Base-by-base conservation (phyloP, 2,329 filamentous ascomycete genomes). In the Colletotrichum euphorbiae region DNA sequence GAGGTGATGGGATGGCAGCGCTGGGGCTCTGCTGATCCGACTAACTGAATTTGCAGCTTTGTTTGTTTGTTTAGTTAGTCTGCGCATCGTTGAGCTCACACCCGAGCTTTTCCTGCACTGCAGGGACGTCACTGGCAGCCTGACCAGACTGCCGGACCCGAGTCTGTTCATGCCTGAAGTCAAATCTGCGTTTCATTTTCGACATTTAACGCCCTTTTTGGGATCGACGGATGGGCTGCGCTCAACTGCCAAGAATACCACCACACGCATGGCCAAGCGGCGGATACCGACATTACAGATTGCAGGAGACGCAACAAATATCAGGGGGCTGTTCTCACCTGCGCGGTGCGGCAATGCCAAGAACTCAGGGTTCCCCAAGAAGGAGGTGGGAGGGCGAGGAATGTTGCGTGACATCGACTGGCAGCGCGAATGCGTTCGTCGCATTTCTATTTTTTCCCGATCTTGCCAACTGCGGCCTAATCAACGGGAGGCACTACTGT, bases 311-410 rank as follows among this genome's bases (percentile, higher is more conserved):
- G 28, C 46, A 50, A 52, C 52, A 51, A 28, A 59, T 63, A 43
- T 67, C 64, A 67, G 64, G 58, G 59, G 57, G n/a, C 28, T 24
- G 45, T 50, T 36, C 59, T 60, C 62, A 66, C 46, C 66, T 59
- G 13, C 40, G 17, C 50, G 54, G 54, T 65, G 65, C 61, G 55
- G 55, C 36, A 60, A 6, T 60, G 66, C 66, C 66, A 69, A 69
- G 33, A 19, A 42, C 19, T 28, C 33, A 50, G 38, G 21, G 31
- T 54, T 54, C 31, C 40, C 57, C 58, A 7, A 6, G 7, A 2
- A 28, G 28, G 28, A 28, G 28, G 43, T 51, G 56, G 48, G 46
- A 17, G 19, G 13, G 51, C 31, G 28, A 46, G 12, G 54, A 54
- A 58, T 64, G 60, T 17, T 31, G 11, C 43, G 51, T 42, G 19